Evolutionary conservation across 805 yeast genomes (phyloP), one percentile per base, ranked within the genome.

Genomic region (Osmozyma mogii): DNA sequence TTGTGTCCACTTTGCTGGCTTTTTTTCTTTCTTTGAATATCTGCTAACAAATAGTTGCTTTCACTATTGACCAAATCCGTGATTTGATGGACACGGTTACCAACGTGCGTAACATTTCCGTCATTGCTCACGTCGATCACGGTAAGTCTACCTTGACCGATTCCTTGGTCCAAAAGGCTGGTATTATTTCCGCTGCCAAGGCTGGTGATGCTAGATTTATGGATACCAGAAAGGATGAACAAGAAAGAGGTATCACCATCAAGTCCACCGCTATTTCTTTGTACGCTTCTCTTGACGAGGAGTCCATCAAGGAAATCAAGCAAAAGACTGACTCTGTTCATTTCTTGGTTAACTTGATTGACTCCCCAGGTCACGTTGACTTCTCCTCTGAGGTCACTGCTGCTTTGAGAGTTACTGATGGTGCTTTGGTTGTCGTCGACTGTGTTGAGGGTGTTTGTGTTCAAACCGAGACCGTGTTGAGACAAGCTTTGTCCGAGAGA

Each of bases 341-440:
- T 65, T 89, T 89, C 80, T 82, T 89, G 73, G 79, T 89, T 54
- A 89, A 89, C 85, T 78, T 89, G 79, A 89, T 89, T 57, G 98
- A 89, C 70, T 92, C 98, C 53, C 98, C 98, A 72, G 98, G 98
- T 84, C 98, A 89, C 96, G 97, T 89, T 78, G 98, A 89, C 75
- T 89, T 89, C 88, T 87, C 96, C 45, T 92, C 97, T 52, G 98
- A 89, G 73, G 98, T 89, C 60, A 92, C 97, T 61, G 97, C 97
- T 56, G 98, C 98, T 70, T 81, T 89, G 62, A 88, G 98, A 75
- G 97, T 89, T 58, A 92, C 97, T 52, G 98, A 89, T 65, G 98
- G 98, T 87, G 97, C 98, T 63, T 78, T 89, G 62, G 97, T 89
- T 56, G 98, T 89, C 55, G 97, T 89, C 62, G 97, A 92, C 72